phyloP scores from a whole-genome alignment of 2,329 filamentous ascomycete species.

The Phialophora expanda region DNA sequence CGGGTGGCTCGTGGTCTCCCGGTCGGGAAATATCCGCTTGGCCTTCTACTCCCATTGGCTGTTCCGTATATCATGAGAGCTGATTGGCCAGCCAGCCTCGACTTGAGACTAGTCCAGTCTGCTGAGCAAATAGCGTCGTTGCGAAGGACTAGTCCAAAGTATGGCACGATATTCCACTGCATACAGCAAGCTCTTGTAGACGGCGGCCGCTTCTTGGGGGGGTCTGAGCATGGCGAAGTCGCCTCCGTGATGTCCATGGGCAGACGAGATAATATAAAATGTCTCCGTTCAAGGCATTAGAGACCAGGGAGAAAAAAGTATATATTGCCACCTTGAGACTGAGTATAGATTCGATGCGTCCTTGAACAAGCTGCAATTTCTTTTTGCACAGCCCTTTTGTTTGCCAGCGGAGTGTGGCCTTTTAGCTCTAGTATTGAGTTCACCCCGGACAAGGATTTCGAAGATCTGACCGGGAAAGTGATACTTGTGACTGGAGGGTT shows the following conservation, averaged over 20 bases:
- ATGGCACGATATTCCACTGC: neutral
- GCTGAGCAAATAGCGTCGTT: neutral
- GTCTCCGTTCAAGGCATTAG: neutral
- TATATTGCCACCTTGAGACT: neutral
- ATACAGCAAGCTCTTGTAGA: too few relatives aligned
- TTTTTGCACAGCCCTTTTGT: neutral
- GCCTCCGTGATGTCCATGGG: neutral
- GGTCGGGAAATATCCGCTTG: neutral
- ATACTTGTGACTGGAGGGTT: conserved; percentile 9
- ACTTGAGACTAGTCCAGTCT: neutral
- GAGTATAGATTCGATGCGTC: neutral
- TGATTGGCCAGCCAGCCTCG: neutral
- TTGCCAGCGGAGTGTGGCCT: neutral
- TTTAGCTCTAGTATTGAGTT: neutral
- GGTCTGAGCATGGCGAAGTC: neutral
- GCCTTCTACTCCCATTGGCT: neutral
- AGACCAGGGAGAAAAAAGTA: neutral
- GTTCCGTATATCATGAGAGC: conserved; percentile 1
- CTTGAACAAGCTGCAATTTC: neutral
- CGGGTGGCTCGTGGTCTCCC: neutral
- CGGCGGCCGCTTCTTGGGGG: too few relatives aligned
- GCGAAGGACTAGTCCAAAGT: neutral
- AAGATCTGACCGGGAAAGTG: conserved; percentile 5
- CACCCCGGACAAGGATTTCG: neutral
- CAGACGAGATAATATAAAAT: neutral